Base-by-base conservation (phyloP, 352 stramenopile genomes). In the Phytophthora sp. region DNA sequence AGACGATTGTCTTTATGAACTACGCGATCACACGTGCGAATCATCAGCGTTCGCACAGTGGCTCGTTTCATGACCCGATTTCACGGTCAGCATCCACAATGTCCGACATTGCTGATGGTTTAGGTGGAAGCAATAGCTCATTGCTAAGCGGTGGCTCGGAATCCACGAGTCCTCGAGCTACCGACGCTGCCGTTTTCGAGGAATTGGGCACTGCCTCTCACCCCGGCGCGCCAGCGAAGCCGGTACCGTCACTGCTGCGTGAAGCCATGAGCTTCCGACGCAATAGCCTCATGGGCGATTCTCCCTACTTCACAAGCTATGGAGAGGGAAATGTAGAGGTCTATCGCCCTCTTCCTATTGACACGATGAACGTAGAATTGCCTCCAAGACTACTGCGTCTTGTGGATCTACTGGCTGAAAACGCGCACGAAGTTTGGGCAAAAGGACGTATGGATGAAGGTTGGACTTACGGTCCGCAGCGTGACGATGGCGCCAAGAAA, bases 1-100 rank as follows among this genome's bases (percentile, higher is more conserved):
- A 94, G 69, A 92, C 86, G 26, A 96, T 96, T 46, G 49, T 94
- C 33, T 91, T 92, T 26, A 93, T 96, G 86, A 94, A 96, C 66
- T 94, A 94, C 72, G 71, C 80, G 20, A 91, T 96, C 51, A 75
- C 79, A 26, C 82, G 86, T 16, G 44, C 71, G 12, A 83, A 52
- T 33, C 71, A 80, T 35, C 68, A 83, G 18, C 61, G 62, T 20
- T 68, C 66, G 33, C 60, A 71, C 31, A 77, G 73, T 8, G 81
- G 80, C 47, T 91, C 82, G 11, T 91, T 90, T 55, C 74, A 86
- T 44, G 79, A 89, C 16, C 66, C 77, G n/a, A 54, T 93, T 29
- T 88, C 78, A 23, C 81, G 86, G 18, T 93, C 84, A 45, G 62
- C 74, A n/a, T 92, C 84, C 1, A 77, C 77, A 35, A 77, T 91